Conservation (phyloP, 495 filamentous ascomycete genomes). For the Penicillium nucicola region DNA sequence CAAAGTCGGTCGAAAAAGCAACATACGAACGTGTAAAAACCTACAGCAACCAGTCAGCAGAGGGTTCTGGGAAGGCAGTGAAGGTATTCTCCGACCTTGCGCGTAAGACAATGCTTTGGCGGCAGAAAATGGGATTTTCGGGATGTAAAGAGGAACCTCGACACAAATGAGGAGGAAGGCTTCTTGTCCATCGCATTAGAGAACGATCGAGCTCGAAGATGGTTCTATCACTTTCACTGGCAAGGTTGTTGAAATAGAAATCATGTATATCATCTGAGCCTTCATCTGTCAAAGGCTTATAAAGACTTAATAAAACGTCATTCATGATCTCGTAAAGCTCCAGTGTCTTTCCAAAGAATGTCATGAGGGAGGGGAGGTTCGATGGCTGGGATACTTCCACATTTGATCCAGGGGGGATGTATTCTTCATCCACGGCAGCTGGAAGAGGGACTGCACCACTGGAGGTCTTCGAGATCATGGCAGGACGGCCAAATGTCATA, state of each 20-base stretch:
- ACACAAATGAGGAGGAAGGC: slow-evolving; percentile 27
- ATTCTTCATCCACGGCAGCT: slow-evolving; percentile 35
- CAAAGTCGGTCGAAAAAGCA: slow-evolving; percentile 35
- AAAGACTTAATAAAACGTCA: slow-evolving; percentile 35
- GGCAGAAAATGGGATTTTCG: slow-evolving; percentile 25
- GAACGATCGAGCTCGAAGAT: slow-evolving; percentile 38
- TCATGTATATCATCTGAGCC: slow-evolving; percentile 28
- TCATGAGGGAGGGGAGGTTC: slow-evolving; percentile 30
- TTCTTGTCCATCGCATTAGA: slow-evolving; percentile 30
- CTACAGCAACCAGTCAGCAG: slow-evolving; percentile 3
- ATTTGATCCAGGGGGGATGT: slow-evolving; percentile 18
- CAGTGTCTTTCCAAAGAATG: slow-evolving; percentile 38
- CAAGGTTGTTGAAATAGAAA: slow-evolving; percentile 28
- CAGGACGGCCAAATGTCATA: slow-evolving; percentile 44
- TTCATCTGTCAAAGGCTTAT: slow-evolving; percentile 28
- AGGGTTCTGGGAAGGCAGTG: neutral
- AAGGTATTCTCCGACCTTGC: slow-evolving; percentile 21
- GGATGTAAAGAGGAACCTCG: slow-evolving; percentile 1
- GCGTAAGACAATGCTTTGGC: slow-evolving; percentile 32
- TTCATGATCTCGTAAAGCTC: slow-evolving; percentile 42
- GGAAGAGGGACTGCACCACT: slow-evolving; percentile 37
- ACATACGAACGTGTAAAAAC: slow-evolving; percentile 34
- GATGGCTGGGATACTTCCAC: slow-evolving; percentile 23
- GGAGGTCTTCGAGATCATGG: slow-evolving; percentile 36
- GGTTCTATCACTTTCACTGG: slow-evolving; percentile 23